These are phyloP conservation scores for Baeospora myosura DNA, from an alignment of 1,284 basidiomycete species.

Conservation along the genomic window DNA sequence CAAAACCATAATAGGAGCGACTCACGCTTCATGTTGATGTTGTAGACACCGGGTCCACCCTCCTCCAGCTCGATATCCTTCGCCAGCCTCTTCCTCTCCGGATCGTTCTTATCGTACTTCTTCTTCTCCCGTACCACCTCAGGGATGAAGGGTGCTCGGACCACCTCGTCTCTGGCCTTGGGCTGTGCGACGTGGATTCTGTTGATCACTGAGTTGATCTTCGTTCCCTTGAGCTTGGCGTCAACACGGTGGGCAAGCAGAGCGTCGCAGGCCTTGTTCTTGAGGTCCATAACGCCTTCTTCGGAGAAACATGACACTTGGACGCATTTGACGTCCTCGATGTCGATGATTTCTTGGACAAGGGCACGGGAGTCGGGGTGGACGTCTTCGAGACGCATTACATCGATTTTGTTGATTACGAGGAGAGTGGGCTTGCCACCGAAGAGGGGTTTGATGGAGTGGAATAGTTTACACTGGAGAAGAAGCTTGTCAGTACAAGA, in stretches of 20 bases:
- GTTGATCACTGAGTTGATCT: slow-evolving; percentile 87
- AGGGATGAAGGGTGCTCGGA: slow-evolving; percentile 81
- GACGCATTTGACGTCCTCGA: slow-evolving; percentile 65
- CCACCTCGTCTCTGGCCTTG: slow-evolving; percentile 78
- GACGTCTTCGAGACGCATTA: slow-evolving; percentile 79
- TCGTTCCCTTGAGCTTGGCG: slow-evolving; percentile 86
- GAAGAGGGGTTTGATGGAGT: slow-evolving; percentile 96
- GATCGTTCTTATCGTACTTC: slow-evolving; percentile 82
- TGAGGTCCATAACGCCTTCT: slow-evolving; percentile 92
- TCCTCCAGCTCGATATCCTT: slow-evolving; percentile 77
- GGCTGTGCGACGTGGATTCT: slow-evolving; percentile 91
- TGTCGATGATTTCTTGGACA: slow-evolving; percentile 79
- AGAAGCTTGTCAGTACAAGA: slow-evolving; percentile 2
- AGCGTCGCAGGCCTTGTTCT: slow-evolving; percentile 88
- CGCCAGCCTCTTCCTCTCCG: slow-evolving; percentile 63
- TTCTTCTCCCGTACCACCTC: slow-evolving; percentile 50
- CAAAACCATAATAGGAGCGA: slow-evolving; percentile 12
- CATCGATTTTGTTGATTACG: slow-evolving; percentile 95
- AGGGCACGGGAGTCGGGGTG: slow-evolving; percentile 65
- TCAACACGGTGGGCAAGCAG: slow-evolving; percentile 91
- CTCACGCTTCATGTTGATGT: slow-evolving; percentile 82
- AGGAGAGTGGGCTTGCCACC: slow-evolving; percentile 85
- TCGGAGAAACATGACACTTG: slow-evolving; percentile 91
- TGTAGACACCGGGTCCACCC: slow-evolving; percentile 86
- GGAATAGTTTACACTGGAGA: slow-evolving; percentile 86